These are phyloP conservation scores for Musa beccarii DNA, from an alignment of 176 grass and related monocot genomes.

Conservation along the genomic window DNA sequence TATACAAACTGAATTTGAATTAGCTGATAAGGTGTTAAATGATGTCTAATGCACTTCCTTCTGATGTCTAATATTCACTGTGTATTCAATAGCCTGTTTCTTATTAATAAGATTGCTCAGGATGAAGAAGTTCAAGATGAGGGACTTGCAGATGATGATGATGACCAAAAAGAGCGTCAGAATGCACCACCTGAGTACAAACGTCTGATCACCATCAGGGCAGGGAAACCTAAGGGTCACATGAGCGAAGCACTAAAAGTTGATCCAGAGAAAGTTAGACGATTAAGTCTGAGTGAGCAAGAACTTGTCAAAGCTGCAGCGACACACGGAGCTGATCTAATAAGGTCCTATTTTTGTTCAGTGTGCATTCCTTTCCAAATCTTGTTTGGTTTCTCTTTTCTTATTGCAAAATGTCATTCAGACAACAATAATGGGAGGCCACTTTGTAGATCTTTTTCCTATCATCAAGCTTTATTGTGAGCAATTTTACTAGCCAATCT, in stretches of 20 bases:
- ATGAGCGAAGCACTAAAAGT: conserved; percentile 2
- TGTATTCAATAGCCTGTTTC: too few species aligned
- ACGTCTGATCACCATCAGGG: conserved; percentile 8
- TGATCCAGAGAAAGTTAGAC: conserved; percentile 22
- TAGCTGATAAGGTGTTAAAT: neutral
- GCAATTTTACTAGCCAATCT: neutral
- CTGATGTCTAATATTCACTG: too few species aligned
- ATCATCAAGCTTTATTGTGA: neutral
- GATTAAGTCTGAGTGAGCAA: conserved; percentile 18
- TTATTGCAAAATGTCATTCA: neutral
- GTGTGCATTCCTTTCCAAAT: neutral
- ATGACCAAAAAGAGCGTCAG: neutral
- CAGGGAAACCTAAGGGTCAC: conserved; percentile 12
- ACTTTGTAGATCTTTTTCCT: neutral
- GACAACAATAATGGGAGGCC: neutral
- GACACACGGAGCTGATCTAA: neutral
- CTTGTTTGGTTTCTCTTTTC: neutral
- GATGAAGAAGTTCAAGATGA: neutral
- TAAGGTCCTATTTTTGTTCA: neutral
- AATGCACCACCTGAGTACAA: conserved; percentile 6
- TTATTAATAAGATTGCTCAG: neutral
- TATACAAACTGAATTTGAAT: neutral
- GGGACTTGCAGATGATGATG: neutral
- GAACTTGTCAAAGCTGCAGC: conserved; percentile 14
- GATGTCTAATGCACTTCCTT: neutral